Evolutionary conservation across 1,284 basidiomycete species (phyloP).

Genomic region (Fistulina hepatica): DNA sequence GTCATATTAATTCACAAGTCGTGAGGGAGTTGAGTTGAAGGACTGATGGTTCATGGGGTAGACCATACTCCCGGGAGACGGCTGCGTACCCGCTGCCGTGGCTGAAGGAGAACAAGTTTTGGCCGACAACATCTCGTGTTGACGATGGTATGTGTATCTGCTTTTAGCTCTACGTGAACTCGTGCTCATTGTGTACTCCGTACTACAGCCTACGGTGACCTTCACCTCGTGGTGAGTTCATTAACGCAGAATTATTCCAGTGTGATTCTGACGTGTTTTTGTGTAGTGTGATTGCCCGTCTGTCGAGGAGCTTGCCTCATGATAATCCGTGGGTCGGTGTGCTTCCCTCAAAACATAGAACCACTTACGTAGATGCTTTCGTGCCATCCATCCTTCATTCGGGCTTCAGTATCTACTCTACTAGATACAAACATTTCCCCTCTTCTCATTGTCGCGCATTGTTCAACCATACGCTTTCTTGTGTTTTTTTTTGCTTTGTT

Average conservation of each 20-base stretch:
- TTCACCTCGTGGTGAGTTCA: conserved; percentile 64
- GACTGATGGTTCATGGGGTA: conserved; percentile 20
- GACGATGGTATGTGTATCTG: conserved; percentile 65
- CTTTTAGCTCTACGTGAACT: conserved; percentile 7
- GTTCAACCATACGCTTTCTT: too few species aligned
- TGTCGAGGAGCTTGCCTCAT: conserved; percentile 61
- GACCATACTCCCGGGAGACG: conserved; percentile 77
- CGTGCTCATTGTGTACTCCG: too few species aligned
- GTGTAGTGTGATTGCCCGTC: conserved; percentile 86
- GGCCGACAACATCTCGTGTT: conserved; percentile 83
- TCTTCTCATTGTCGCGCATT: too few species aligned
- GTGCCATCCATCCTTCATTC: too few species aligned
- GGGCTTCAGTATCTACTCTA: too few species aligned
- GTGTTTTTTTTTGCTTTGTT: too few species aligned
- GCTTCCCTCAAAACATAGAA: too few species aligned
- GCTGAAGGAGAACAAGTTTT: conserved; percentile 83
- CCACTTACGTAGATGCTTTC: too few species aligned
- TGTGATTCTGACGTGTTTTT: conserved; percentile 6
- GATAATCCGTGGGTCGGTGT: conserved; percentile 11
- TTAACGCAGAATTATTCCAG: background rate
- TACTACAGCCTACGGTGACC: conserved; percentile 67
- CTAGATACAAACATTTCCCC: too few species aligned
- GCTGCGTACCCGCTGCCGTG: conserved; percentile 79
- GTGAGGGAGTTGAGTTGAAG: too few species aligned
- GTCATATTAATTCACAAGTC: background rate